Conservation (phyloP, 2,329 filamentous ascomycete species). For the Scolecobasidium constrictum region DNA sequence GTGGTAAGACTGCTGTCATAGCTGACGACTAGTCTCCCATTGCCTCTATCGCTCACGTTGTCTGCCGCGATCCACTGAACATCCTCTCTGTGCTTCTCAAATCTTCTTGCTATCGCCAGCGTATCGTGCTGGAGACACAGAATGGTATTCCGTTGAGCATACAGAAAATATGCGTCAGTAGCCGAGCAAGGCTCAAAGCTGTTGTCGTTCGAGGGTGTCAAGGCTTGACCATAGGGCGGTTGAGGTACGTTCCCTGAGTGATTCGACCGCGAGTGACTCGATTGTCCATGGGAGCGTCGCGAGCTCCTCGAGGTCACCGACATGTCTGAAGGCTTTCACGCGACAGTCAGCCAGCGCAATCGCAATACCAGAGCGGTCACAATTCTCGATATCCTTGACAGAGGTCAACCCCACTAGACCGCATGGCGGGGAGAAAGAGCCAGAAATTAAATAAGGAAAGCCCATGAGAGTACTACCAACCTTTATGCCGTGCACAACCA, state of each 20-base stretch:
- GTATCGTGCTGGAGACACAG: constrained; percentile 90
- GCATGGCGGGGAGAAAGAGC: constrained; percentile 6
- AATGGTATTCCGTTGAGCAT: constrained; percentile 70
- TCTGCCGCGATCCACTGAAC: constrained; percentile 79
- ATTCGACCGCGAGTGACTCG: constrained; percentile 22
- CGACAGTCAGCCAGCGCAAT: constrained; percentile 2
- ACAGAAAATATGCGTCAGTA: constrained; percentile 83
- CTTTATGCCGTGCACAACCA: constrained; percentile 3
- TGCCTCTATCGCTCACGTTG: constrained; percentile 77
- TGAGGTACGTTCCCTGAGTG: constrained; percentile 11
- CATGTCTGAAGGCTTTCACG: not conserved
- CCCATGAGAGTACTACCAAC: constrained; percentile 3
- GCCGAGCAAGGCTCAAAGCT: constrained; percentile 81
- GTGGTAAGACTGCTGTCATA: constrained; percentile 86
- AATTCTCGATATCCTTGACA: not conserved
- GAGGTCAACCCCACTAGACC: constrained; percentile 5
- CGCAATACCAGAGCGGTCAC: not conserved
- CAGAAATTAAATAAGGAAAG: constrained; percentile 7
- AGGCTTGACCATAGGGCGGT: constrained; percentile 28
- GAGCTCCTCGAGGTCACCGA: constrained; percentile 14
- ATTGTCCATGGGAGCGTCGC: constrained; percentile 15
- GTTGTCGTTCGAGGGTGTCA: constrained; percentile 34
- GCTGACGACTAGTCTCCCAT: constrained; percentile 78
- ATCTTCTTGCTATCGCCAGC: constrained; percentile 75
- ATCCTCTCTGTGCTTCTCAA: constrained; percentile 73